Percentiles rank a stretch among this genome's conserved stretches.
Conservation (phyloP, 129 eudicot genomes). For the Gnaphalium uliginosum region DNA sequence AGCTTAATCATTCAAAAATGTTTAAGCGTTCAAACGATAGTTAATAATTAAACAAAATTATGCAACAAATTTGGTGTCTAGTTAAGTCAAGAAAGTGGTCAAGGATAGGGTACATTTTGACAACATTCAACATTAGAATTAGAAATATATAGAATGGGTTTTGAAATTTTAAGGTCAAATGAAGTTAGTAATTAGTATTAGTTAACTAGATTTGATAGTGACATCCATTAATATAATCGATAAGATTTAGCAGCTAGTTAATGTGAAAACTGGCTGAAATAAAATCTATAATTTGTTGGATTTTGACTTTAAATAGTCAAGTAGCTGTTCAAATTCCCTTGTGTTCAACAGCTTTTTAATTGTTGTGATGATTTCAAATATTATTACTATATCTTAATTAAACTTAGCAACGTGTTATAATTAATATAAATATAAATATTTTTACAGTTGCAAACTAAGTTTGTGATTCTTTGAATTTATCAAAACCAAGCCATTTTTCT, state of each 20-base stretch:
- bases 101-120: slow-evolving; percentile 20
- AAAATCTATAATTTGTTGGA: slow-evolving; percentile 11
- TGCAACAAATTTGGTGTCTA: slow-evolving; percentile 14
- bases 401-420: neutral
- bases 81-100: slow-evolving; percentile 32
- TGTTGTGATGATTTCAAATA: neutral
- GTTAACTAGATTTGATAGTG: slow-evolving; percentile 27
- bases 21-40: neutral
- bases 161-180: neutral
- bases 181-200: slow-evolving; percentile 5
- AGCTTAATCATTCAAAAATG: slow-evolving; percentile 12
- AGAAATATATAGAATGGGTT: slow-evolving; percentile 17
- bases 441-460: too few relatives aligned
- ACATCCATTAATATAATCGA: slow-evolving; percentile 23
- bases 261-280: slow-evolving; percentile 25
- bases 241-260: slow-evolving; percentile 8
- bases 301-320: slow-evolving; percentile 27
- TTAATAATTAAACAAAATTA: neutral
- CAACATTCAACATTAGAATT: slow-evolving; percentile 7
- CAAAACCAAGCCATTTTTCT: too few relatives aligned
- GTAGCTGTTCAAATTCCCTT: neutral
- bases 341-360: neutral
- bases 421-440: too few relatives aligned
- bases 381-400: neutral
- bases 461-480: too few relatives aligned